Evolutionary conservation across 129 eudicot species (phyloP).

Genomic region (Chrysanthemum lavandulifolium): DNA sequence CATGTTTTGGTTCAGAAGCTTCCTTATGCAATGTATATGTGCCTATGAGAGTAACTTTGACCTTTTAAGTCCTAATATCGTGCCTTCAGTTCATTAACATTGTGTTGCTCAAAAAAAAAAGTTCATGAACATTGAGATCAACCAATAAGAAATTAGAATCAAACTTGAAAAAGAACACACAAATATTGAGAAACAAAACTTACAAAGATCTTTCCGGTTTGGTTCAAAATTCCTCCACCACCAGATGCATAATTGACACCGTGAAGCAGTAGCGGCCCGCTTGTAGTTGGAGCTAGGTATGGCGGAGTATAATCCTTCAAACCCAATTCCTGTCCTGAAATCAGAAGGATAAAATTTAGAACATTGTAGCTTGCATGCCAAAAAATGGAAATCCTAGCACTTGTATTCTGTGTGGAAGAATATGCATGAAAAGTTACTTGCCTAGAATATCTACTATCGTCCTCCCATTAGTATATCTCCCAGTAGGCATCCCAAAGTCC

Average conservation of each 20-base stretch:
- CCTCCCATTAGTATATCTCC: conserved; percentile 84
- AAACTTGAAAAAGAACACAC: too few relatives aligned
- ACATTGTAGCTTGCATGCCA: too few relatives aligned
- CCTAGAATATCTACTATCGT: conserved; percentile 84
- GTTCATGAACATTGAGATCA: too few relatives aligned
- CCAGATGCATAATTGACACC: conserved; percentile 98
- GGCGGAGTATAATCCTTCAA: conserved; percentile 59
- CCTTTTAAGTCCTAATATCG: too few relatives aligned
- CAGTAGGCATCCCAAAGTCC: conserved; percentile 84
- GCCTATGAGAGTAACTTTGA: too few relatives aligned
- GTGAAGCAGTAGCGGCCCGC: conserved; percentile 47
- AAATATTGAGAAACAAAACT: conserved; percentile 21
- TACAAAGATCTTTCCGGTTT: conserved; percentile 76
- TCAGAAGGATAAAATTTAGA: too few relatives aligned
- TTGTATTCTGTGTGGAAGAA: neutral
- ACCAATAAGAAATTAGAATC: too few relatives aligned
- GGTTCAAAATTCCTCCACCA: conserved; percentile 82
- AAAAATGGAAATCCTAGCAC: too few relatives aligned
- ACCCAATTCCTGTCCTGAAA: conserved; percentile 63
- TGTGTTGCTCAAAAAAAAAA: too few relatives aligned
- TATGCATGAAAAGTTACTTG: conserved; percentile 26
- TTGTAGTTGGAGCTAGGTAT: conserved; percentile 73
- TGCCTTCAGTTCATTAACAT: too few relatives aligned
- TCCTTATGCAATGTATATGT: too few relatives aligned
- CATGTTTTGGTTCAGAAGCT: too few relatives aligned